Conservation (phyloP, 2,329 filamentous ascomycete species). For the Lecanosticta acicola region DNA sequence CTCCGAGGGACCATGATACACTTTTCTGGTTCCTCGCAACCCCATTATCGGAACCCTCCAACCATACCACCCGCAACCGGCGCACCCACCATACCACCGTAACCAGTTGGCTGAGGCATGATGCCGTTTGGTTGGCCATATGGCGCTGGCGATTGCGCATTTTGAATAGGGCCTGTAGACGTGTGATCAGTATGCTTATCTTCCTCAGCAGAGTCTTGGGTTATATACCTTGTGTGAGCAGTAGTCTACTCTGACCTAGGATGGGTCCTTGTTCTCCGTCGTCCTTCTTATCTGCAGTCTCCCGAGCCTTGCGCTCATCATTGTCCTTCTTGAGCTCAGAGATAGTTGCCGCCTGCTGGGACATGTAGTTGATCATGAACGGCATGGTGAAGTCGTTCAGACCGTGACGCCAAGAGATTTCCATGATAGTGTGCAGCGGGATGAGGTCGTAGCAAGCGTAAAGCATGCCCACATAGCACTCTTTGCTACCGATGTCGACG, state of each 20-base stretch:
- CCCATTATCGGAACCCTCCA: conserved; percentile 8
- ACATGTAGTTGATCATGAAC: conserved; percentile 98
- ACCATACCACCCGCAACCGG: conserved; percentile 21
- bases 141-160: conserved; percentile 57
- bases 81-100: conserved; percentile 25
- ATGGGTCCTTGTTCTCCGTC: conserved; percentile 93
- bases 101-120: conserved; percentile 70
- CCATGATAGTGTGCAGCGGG: conserved; percentile 83
- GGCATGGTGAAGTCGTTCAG: conserved; percentile 98
- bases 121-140: conserved; percentile 71
- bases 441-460: conserved; percentile 98
- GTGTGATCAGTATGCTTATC: too few relatives aligned
- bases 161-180: conserved; percentile 50
- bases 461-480: conserved; percentile 99
- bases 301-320: conserved; percentile 74
- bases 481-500: conserved; percentile 96
- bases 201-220: too few relatives aligned
- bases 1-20: neutral
- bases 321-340: conserved; percentile 87
- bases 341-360: conserved; percentile 83
- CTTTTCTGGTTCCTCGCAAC: neutral
- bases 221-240: conserved; percentile 72
- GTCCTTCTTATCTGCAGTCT: conserved; percentile 73
- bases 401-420: conserved; percentile 94
- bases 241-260: conserved; percentile 77